A percentile compares a stretch with the other conserved stretches of the same genome.
Evolutionary conservation across 208 protist species (phyloP).

Genomic region (Trypanosoma brucei): DNA sequence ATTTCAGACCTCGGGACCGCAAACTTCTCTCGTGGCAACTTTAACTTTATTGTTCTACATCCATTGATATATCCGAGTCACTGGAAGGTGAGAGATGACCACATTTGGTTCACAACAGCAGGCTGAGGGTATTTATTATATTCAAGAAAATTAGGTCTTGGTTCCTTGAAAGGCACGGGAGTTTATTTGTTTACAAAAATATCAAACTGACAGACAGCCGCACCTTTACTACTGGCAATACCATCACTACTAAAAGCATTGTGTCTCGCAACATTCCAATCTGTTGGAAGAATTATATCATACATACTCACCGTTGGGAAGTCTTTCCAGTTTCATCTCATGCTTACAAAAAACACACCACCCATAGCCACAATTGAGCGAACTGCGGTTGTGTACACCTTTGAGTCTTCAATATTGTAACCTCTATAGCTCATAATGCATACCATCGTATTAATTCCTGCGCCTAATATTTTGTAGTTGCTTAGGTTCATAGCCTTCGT

Average conservation of each 20-base stretch:
- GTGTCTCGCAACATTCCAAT: constrained; percentile 49
- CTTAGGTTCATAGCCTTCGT: constrained; percentile 96
- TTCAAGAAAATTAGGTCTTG: constrained; percentile 56
- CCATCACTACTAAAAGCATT: constrained; percentile 94
- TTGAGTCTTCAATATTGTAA: constrained; percentile 99
- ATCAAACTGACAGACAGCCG: constrained; percentile 81
- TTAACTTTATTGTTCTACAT: constrained; percentile 94
- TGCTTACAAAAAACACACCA: constrained; percentile 93
- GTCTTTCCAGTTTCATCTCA: constrained; percentile 65
- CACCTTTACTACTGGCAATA: constrained; percentile 82
- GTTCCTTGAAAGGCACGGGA: constrained; percentile 36
- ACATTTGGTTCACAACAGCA: constrained; percentile 93
- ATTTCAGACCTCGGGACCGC: constrained; percentile 97
- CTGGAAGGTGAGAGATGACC: constrained; percentile 78
- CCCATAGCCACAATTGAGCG: constrained; percentile 97
- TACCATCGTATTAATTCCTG: constrained; percentile 99
- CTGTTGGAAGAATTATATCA: constrained; percentile 67
- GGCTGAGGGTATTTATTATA: constrained; percentile 94
- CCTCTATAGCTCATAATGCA: constrained; percentile 99
- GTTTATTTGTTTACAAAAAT: constrained; percentile 95
- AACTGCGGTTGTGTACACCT: constrained; percentile 96
- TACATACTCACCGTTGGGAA: constrained; percentile 51
- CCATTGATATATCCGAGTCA: constrained; percentile 70
- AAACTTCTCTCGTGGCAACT: constrained; percentile 88
- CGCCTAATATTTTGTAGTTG: constrained; percentile 95